These are phyloP conservation scores for Cornus controversa DNA, from an alignment of 148 eudicot genomes.

Conservation along the genomic window DNA sequence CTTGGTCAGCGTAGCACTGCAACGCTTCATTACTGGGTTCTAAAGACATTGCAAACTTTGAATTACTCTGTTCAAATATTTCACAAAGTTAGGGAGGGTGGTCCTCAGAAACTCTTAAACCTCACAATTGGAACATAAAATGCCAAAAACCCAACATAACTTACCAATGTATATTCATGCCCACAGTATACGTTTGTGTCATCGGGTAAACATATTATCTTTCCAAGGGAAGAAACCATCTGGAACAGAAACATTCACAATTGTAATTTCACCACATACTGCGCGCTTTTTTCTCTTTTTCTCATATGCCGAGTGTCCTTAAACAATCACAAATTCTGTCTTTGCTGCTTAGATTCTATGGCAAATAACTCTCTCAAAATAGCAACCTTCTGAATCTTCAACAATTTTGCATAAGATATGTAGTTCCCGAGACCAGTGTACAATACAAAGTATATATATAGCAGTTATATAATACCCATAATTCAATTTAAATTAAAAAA, in stretches of 20 bases:
- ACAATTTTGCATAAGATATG: too few relatives aligned
- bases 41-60: slow-evolving; percentile 83
- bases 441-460: too few relatives aligned
- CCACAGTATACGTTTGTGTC: slow-evolving; percentile 80
- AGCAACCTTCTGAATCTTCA: too few relatives aligned
- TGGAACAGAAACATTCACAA: slow-evolving; percentile 15
- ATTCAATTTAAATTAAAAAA: too few relatives aligned
- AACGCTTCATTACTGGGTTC: slow-evolving; percentile 77
- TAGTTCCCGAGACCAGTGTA: too few relatives aligned
- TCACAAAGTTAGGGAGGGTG: slow-evolving; percentile 8
- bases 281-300: too few relatives aligned
- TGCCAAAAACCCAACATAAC: slow-evolving; percentile 8
- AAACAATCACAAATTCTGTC: too few relatives aligned
- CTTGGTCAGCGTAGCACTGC: slow-evolving; percentile 60
- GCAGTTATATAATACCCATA: too few relatives aligned
- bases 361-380: too few relatives aligned
- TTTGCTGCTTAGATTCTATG: too few relatives aligned
- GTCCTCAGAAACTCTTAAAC: neutral
- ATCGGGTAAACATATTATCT: slow-evolving; percentile 72
- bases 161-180: slow-evolving; percentile 88
- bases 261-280: too few relatives aligned
- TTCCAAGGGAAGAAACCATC: slow-evolving; percentile 74
- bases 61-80: slow-evolving; percentile 66
- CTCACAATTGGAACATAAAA: neutral
- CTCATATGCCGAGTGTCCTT: too few relatives aligned